These are phyloP conservation scores for Globisporangium irregulare DNA, from an alignment of 352 stramenopile species.

Conservation along the genomic window DNA sequence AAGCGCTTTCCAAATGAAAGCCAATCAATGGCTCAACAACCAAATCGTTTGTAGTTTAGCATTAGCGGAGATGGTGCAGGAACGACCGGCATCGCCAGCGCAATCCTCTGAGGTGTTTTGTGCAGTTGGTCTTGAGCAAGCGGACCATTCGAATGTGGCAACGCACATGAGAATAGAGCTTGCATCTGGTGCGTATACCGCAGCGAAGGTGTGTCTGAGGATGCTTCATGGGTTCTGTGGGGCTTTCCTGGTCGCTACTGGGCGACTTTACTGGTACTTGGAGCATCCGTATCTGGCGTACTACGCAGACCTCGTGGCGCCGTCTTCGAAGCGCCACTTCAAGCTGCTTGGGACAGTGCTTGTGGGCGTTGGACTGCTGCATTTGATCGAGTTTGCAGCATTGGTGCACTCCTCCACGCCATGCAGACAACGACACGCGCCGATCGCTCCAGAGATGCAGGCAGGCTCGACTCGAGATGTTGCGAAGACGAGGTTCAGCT, in stretches of 20 bases:
- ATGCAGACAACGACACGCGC: not conserved
- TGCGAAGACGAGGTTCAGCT: not conserved
- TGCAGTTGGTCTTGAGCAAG: not conserved
- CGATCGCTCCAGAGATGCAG: not conserved
- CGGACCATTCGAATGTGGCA: not conserved
- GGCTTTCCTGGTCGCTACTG: constrained; percentile 13
- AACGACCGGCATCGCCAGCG: not conserved
- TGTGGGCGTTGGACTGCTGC: constrained; percentile 9
- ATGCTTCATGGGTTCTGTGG: constrained; percentile 17
- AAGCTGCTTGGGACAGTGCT: constrained; percentile 17
- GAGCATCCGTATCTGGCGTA: constrained; percentile 25
- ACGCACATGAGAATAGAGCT: constrained; percentile 1
- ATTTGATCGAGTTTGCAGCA: not conserved
- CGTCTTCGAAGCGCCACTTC: constrained; percentile 19
- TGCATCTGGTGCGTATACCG: not conserved
- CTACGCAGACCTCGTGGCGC: constrained; percentile 27
- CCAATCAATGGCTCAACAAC: not conserved
- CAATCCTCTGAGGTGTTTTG: not conserved
- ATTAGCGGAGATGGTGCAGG: not conserved
- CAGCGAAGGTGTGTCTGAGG: not conserved
- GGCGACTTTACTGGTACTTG: constrained; percentile 27
- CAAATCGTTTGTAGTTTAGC: not conserved
- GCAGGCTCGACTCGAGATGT: not conserved
- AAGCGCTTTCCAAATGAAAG: not conserved
- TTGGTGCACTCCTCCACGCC: not conserved